Base-by-base conservation (phyloP, 257 asterid species). In the Thymus quinquecostatus region DNA sequence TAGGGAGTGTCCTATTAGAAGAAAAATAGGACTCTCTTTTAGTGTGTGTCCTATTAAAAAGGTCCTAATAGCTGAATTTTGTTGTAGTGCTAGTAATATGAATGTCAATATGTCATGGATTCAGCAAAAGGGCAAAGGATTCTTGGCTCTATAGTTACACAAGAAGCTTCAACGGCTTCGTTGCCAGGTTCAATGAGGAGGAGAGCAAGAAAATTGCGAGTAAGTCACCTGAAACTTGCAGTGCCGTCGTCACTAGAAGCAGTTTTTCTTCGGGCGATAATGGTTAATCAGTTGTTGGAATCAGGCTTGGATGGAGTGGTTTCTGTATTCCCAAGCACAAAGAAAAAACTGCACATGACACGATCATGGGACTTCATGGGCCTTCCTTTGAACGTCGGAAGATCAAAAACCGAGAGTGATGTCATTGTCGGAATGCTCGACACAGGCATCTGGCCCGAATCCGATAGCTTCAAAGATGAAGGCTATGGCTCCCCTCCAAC, bases 81-180 rank as follows among this genome's bases (percentile, higher is more conserved):
- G n/a, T n/a, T n/a, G n/a, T n/a, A n/a, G n/a, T n/a, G n/a, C n/a
- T n/a, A n/a, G n/a, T n/a, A n/a, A n/a, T n/a, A n/a, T n/a, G n/a
- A n/a, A n/a, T n/a, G n/a, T n/a, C n/a, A n/a, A 6, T 36, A 27
- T 53, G 30, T 59, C 48, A 27, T 67, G 45, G 41, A 56, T 67
- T 4, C 81, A 78, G 86, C 79, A 70, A 81, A 75, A 78, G 82
- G 75, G 85, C 85, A 6, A 56, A 71, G 0, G 83, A 80, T 11
- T 72, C 88, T 11, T 81, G 75, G 83, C 71, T 81, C 34, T 29
- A 66, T 62, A 83, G 86, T 80, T 80, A 81, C 80, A 57, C 72
- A 70, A 84, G 84, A 80, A 88, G 95, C 82, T 84, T 88, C 85
- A 88, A 83, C 60, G 89, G 88, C 67, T 84, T 86, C 55, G 86